phyloP scores from a whole-genome alignment of 257 asterid species.

The Catharanthus roseus region DNA sequence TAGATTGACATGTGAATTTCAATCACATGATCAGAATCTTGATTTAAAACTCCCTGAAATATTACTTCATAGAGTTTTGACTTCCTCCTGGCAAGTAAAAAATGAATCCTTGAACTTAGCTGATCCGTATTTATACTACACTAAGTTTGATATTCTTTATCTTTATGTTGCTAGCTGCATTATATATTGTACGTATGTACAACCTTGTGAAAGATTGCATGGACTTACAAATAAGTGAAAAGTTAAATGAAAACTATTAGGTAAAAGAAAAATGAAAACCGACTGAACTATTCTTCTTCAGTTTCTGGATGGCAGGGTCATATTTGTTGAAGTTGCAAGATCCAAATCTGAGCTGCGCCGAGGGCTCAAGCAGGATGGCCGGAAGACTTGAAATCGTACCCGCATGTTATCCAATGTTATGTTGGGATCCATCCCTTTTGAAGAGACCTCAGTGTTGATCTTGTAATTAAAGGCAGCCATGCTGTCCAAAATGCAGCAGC shows the following conservation, averaged over 20 bases:
- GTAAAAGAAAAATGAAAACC: too few relatives aligned
- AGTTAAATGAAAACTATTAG: too few relatives aligned
- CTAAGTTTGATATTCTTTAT: not conserved
- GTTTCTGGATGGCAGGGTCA: slow-evolving; percentile 87
- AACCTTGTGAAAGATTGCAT: not conserved
- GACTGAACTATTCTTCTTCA: slow-evolving; percentile 22
- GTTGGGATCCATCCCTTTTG: slow-evolving; percentile 1
- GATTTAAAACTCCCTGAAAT: not conserved
- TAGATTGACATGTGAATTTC: not conserved
- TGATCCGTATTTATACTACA: not conserved
- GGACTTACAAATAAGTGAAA: too few relatives aligned
- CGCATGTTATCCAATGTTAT: not conserved
- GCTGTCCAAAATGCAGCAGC: not conserved
- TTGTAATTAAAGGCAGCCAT: not conserved
- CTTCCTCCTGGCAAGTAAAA: not conserved
- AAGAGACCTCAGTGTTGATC: not conserved
- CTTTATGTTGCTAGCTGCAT: not conserved
- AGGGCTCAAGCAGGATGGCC: slow-evolving; percentile 27
- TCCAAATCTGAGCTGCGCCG: slow-evolving; percentile 41
- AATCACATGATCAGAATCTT: not conserved
- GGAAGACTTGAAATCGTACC: slow-evolving; percentile 4
- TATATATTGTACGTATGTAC: too few relatives aligned
- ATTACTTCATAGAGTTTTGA: not conserved
- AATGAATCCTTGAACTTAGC: not conserved
- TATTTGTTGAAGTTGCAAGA: slow-evolving; percentile 73